These are phyloP conservation scores for Fusarium pseudonygamai DNA, from an alignment of 2,329 filamentous ascomycete genomes.

Conservation along the genomic window DNA sequence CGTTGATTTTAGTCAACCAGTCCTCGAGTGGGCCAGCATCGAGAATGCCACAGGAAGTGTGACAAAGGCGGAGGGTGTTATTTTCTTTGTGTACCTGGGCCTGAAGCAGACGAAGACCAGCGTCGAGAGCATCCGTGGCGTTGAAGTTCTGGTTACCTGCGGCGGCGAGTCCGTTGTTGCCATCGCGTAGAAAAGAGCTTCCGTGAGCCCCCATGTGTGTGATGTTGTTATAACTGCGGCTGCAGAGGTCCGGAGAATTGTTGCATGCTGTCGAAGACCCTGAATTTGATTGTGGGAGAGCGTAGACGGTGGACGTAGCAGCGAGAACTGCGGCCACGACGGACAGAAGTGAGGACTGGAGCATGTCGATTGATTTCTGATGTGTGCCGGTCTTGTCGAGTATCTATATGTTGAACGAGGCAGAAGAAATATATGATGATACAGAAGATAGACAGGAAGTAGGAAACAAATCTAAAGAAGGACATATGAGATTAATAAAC, in stretches of 20 bases:
- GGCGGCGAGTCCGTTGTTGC: slow-evolving; percentile 65
- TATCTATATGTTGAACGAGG: neutral
- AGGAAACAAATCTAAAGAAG: slow-evolving; percentile 8
- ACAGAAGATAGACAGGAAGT: slow-evolving; percentile 1
- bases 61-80: slow-evolving; percentile 73
- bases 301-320: slow-evolving; percentile 35
- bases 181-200: slow-evolving; percentile 75
- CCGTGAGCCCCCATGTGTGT: slow-evolving; percentile 83
- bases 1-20: slow-evolving; percentile 72
- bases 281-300: slow-evolving; percentile 39
- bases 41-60: slow-evolving; percentile 72
- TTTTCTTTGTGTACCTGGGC: slow-evolving; percentile 74
- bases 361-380: slow-evolving; percentile 16
- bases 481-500: slow-evolving; percentile 13
- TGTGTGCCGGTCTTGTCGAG: neutral
- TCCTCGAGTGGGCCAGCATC: slow-evolving; percentile 72
- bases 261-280: slow-evolving; percentile 69
- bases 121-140: slow-evolving; percentile 74
- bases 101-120: slow-evolving; percentile 76
- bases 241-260: slow-evolving; percentile 80
- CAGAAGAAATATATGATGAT: neutral
- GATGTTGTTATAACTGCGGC: slow-evolving; percentile 75
- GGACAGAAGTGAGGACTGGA: slow-evolving; percentile 39
- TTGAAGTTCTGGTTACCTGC: slow-evolving; percentile 80
- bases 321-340: slow-evolving; percentile 32